A percentile compares a stretch with the other conserved stretches of the same genome.
Conservation (phyloP, 2,329 filamentous ascomycete genomes). For the Lasiodiplodia sp. region DNA sequence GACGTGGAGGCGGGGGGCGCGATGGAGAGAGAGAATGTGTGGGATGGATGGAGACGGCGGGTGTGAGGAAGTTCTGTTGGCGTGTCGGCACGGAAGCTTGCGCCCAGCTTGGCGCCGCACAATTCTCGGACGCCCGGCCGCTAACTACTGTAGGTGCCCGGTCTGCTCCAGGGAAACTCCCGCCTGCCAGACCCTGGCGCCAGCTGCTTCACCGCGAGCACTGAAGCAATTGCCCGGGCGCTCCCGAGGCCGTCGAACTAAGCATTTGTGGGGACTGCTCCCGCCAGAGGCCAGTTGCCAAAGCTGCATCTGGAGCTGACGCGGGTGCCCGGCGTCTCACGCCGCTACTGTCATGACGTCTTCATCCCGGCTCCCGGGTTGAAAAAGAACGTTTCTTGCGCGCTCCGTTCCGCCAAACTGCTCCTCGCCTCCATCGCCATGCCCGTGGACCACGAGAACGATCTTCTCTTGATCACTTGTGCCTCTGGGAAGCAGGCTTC, state of each 20-base stretch:
- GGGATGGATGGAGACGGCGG: slow-evolving; percentile 35
- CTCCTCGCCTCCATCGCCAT: slow-evolving; percentile 36
- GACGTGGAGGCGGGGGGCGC: slow-evolving; percentile 26
- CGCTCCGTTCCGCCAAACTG: neutral
- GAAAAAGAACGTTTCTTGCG: neutral
- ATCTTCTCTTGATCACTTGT: slow-evolving; percentile 48
- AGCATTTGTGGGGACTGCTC: neutral
- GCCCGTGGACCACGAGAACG: slow-evolving; percentile 37
- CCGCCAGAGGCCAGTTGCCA: neutral
- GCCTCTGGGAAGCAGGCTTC: slow-evolving; percentile 49
- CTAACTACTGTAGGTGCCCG: neutral
- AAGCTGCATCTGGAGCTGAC: neutral
- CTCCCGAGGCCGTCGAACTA: neutral
- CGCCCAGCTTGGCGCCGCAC: slow-evolving; percentile 28
- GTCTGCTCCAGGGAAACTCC: neutral
- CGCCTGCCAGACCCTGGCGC: neutral
- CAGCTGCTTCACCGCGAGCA: neutral
- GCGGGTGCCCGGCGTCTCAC: neutral
- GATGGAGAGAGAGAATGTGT: slow-evolving; percentile 36
- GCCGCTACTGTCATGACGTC: neutral
- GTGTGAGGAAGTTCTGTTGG: slow-evolving; percentile 31
- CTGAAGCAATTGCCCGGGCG: neutral
- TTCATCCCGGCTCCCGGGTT: neutral
- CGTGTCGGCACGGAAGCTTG: slow-evolving; percentile 23
- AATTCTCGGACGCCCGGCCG: slow-evolving; percentile 28